These are phyloP conservation scores for Dinochytrium kinnereticum DNA, from an alignment of 371 early-diverging fungal genomes.

Conservation along the genomic window DNA sequence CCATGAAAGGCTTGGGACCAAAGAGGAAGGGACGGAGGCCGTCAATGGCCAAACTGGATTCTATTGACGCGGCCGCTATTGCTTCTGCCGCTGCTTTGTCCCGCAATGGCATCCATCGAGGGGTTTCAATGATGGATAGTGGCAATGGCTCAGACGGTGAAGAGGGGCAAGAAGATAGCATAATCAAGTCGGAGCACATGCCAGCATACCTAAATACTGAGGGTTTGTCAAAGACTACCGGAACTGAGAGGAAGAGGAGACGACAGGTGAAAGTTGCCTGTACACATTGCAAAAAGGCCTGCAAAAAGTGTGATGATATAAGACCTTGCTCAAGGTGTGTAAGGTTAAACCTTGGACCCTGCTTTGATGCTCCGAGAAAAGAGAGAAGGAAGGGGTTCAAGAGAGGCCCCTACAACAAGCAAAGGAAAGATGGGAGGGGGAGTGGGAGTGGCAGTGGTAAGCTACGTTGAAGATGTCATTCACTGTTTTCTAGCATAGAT, in stretches of 20 bases:
- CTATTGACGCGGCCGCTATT: not conserved
- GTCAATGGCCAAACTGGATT: conserved; percentile 11
- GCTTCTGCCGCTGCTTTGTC: not conserved
- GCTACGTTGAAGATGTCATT: not conserved
- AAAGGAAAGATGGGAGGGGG: not conserved
- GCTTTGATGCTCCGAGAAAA: conserved; percentile 82
- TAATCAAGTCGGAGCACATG: not conserved
- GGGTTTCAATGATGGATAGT: too few relatives aligned
- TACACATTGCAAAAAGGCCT: conserved; percentile 89
- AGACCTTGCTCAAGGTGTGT: conserved; percentile 88
- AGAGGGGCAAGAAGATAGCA: not conserved
- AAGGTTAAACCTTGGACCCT: conserved; percentile 74
- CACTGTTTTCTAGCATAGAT: not conserved
- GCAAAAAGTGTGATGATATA: conserved; percentile 91
- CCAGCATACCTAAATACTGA: not conserved
- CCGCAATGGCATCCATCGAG: too few relatives aligned
- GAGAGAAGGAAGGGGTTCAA: conserved; percentile 78
- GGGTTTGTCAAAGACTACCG: not conserved
- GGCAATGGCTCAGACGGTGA: not conserved
- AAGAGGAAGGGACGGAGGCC: not conserved
- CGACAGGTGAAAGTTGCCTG: conserved; percentile 87
- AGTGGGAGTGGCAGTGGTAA: conserved; percentile 7
- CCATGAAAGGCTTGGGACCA: not conserved
- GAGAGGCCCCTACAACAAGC: conserved; percentile 65
- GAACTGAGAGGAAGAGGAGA: conserved; percentile 35